phyloP scores from a whole-genome alignment of 2,329 filamentous ascomycete species.

The Coniochaeta pulveracea region DNA sequence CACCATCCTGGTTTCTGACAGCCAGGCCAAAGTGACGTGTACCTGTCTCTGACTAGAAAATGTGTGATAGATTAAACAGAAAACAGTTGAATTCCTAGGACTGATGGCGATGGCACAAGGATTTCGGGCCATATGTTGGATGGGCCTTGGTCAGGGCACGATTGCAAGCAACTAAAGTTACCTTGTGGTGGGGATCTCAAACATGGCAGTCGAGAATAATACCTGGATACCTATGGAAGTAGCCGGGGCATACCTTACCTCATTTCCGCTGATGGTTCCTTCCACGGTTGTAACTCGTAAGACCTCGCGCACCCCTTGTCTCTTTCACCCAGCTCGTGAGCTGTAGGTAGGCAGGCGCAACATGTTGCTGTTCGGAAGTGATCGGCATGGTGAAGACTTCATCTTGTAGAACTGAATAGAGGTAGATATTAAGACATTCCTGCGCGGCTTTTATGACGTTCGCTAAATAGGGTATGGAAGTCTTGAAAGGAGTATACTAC shows the following conservation, averaged over 20 bases:
- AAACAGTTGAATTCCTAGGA: no score
- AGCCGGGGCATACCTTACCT: no score
- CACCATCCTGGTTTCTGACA: not conserved
- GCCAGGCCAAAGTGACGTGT: not conserved
- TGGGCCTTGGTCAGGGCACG: no score
- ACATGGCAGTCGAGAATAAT: no score
- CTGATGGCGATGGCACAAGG: no score
- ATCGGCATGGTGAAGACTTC: slow-evolving; percentile 5
- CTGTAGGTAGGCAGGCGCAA: not conserved
- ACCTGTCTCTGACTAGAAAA: not conserved
- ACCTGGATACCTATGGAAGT: no score
- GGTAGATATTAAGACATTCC: slow-evolving; percentile 7
- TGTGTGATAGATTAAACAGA: not conserved
- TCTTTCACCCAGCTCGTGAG: not conserved
- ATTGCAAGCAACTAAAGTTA: no score
- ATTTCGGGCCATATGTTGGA: no score
- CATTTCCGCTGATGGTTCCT: not conserved
- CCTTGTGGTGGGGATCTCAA: no score
- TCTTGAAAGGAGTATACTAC: slow-evolving; percentile 16
- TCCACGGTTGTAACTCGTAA: not conserved
- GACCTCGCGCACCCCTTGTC: no score
- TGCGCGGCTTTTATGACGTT: slow-evolving; percentile 9
- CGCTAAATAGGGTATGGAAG: slow-evolving; percentile 12
- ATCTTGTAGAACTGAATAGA: slow-evolving; percentile 6
- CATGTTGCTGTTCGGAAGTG: not conserved